Conservation (phyloP, 768 basidiomycete genomes). For the Cyathus striatus region DNA sequence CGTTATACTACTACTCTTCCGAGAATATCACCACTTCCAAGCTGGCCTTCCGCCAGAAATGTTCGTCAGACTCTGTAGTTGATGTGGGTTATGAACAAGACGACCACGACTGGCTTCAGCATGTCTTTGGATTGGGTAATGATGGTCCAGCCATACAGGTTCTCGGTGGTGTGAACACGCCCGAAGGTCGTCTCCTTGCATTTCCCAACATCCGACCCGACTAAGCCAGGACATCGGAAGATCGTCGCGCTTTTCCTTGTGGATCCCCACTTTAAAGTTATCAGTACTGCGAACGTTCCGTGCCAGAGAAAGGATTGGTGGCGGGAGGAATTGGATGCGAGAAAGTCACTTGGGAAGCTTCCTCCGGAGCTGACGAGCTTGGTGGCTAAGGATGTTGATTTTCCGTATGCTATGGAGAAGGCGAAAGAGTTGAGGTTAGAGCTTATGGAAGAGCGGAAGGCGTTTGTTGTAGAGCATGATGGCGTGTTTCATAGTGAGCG, state of each 20-base stretch:
- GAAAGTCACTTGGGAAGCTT: too few species aligned
- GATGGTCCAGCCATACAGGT: slow-evolving; percentile 18
- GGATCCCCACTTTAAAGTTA: slow-evolving; percentile 23
- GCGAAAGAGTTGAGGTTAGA: slow-evolving; percentile 18
- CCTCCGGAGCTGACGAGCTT: too few species aligned
- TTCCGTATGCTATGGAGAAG: too few species aligned
- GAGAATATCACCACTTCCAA: slow-evolving; percentile 17
- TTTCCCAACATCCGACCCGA: slow-evolving; percentile 40
- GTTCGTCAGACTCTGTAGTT: not conserved
- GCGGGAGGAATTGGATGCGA: too few species aligned
- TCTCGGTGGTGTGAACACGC: slow-evolving; percentile 26
- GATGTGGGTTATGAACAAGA: slow-evolving; percentile 18
- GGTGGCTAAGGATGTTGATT: too few species aligned
- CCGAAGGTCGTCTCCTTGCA: slow-evolving; percentile 27
- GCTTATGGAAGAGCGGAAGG: slow-evolving; percentile 26
- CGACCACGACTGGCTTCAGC: slow-evolving; percentile 20
- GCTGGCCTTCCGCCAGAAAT: slow-evolving; percentile 18
- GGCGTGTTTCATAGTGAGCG: slow-evolving; percentile 4
- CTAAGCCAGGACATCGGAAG: slow-evolving; percentile 34
- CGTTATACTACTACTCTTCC: slow-evolving; percentile 22
- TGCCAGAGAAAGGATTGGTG: slow-evolving; percentile 27
- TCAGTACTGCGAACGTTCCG: slow-evolving; percentile 22
- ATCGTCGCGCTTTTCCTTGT: slow-evolving; percentile 39
- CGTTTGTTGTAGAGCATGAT: slow-evolving; percentile 10
- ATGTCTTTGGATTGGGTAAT: slow-evolving; percentile 18